phyloP scores from a whole-genome alignment of 2,329 filamentous ascomycete genomes.

The Ascochyta viciae-villosae region DNA sequence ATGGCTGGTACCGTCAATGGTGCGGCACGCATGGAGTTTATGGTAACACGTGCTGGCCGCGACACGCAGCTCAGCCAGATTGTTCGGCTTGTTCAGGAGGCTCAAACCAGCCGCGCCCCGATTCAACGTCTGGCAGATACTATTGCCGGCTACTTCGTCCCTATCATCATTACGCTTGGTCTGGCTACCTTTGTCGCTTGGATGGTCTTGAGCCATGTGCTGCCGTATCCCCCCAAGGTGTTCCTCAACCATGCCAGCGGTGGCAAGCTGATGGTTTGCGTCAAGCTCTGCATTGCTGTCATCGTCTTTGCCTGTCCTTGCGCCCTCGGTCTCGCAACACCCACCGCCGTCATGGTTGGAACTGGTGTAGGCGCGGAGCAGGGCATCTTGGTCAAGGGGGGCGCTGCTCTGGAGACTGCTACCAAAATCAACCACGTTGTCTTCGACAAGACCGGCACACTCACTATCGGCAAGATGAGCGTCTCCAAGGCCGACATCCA shows the following conservation, averaged over 20 bases:
- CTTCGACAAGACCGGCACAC: slow-evolving; percentile 93
- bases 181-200: slow-evolving; percentile 85
- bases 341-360: slow-evolving; percentile 98
- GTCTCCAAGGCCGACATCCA: slow-evolving; percentile 76
- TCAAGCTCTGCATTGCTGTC: slow-evolving; percentile 97
- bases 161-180: slow-evolving; percentile 83
- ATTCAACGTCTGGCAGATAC: slow-evolving; percentile 93
- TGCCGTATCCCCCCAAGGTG: slow-evolving; percentile 84
- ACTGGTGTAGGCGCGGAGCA: slow-evolving; percentile 96
- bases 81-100: slow-evolving; percentile 96
- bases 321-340: slow-evolving; percentile 92
- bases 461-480: slow-evolving; percentile 95
- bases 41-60: slow-evolving; percentile 88
- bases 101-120: slow-evolving; percentile 90
- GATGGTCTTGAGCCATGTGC: slow-evolving; percentile 92
- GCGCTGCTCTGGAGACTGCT: slow-evolving; percentile 86
- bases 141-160: slow-evolving; percentile 93
- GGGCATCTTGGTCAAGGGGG: slow-evolving; percentile 97
- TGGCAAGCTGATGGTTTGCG: slow-evolving; percentile 92
- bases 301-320: slow-evolving; percentile 98
- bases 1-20: slow-evolving; percentile 97
- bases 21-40: slow-evolving; percentile 87
- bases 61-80: slow-evolving; percentile 98
- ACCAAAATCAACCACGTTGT: slow-evolving; percentile 91
- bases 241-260: slow-evolving; percentile 82